Base-by-base conservation (phyloP, 2,329 filamentous ascomycete species). In the Sarocladium brachiariae region DNA sequence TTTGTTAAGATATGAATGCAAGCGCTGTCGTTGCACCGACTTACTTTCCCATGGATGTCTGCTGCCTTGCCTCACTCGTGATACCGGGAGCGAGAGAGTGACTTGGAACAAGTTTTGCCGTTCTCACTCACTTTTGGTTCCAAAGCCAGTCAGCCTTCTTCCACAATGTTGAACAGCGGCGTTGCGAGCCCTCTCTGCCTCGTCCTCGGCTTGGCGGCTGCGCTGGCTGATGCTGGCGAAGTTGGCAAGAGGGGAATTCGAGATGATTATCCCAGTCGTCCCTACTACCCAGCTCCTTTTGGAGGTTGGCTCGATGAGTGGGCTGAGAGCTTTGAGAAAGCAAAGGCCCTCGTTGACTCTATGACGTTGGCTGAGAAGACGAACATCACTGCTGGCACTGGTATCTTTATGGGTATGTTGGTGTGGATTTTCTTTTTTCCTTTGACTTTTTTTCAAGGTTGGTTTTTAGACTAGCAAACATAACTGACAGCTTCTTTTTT, bases 361-460 rank as follows among this genome's bases (percentile, higher is more conserved):
- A 88, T 92, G 86, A 91, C 86, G 0, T 66, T 92, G 51, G 86
- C 86, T 2, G 87, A 91, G 63, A 92, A 91, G 69, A 83, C 85
- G 3, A 91, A 90, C 61, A 75, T 90, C 49, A 89, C 86, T 0
- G 78, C 79, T 1, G 87, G 87, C 3, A 84, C 78, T 1, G 86
- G 86, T 1, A 75, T 84, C 37, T 84, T 75, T 55, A 90, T 89
- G 86, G 86, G 78, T 71, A 61, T 56, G 60, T 58, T n/a, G 9
- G 1, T n/a, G 16, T 2, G 7, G 14, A 11, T 14, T 24, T 43
- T 37, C 19, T 16, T 24, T 8, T 6, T 6, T 11, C 38, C 18
- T n/a, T n/a, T n/a, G n/a, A 49, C 24, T 16, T 14, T 39, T 27
- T 19, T 14, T 13, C 3, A 54, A 51, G 48, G 53, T 54, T 41